Base-by-base conservation (phyloP, 1,139 yeast genomes). In the Entelexis paramagnoliae region DNA sequence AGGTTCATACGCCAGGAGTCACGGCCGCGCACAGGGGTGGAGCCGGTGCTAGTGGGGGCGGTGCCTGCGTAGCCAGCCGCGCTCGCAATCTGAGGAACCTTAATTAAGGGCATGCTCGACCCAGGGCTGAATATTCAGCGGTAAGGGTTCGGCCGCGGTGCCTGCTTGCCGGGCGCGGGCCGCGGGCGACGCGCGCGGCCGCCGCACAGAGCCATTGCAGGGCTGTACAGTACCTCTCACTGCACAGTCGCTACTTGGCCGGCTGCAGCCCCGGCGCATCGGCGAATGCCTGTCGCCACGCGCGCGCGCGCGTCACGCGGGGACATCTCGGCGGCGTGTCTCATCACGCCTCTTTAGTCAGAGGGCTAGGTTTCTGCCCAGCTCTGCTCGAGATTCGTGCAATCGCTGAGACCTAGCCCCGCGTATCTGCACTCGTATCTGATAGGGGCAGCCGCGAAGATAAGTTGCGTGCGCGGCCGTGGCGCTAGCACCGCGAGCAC, bases 1-100 rank as follows among this genome's bases (percentile, higher is more conserved):
- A 49, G 20, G 16, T 42, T 48, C 51, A 48, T 48, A 16, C n/a
- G 39, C 40, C 26, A 8, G 4, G 34, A n/a, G n/a, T n/a, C n/a
- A n/a, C n/a, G n/a, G n/a, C n/a, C n/a, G n/a, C n/a, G n/a, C n/a
- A n/a, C n/a, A n/a, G n/a, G n/a, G n/a, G 29, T 28, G 11, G 41
- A 24, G 29, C 7, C 26, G n/a, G 20, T 14, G 33, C 33, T n/a
- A 8, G 22, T 7, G 7, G 7, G 19, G 10, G 41, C 17, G 28
- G 26, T 14, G 28, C 16, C 26, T 36, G 41, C 41, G 41, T 4
- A 22, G 41, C 41, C 41, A 6, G 32, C 32, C 22, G 43, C 13
- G 32, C 19, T 16, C n/a, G 5, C 20, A 39, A 39, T 24, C 43
- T 24, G 4, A 8, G 8, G 20, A 24, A 26, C 32, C 5, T 39